Evolutionary conservation across 2,329 filamentous ascomycete species (phyloP).

Genomic region (Teratosphaeria viscida): DNA sequence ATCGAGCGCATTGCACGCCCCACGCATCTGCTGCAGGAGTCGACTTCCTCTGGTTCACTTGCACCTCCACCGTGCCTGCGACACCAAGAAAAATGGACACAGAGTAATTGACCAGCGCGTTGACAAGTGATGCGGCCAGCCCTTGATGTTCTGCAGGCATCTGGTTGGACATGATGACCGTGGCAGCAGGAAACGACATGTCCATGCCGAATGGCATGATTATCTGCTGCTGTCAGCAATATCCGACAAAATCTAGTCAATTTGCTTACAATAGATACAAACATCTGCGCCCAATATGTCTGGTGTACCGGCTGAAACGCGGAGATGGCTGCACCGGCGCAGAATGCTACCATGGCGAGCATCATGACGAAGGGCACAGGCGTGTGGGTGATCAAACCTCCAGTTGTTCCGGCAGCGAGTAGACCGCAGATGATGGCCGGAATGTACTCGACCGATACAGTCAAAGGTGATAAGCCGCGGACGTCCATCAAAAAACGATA

Average conservation of each 20-base stretch:
- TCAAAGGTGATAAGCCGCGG: slow-evolving; percentile 32
- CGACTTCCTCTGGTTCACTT: slow-evolving; percentile 29
- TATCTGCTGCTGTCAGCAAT: neutral
- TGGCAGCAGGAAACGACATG: slow-evolving; percentile 54
- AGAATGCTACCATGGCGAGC: slow-evolving; percentile 31
- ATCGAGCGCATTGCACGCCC: slow-evolving; percentile 31
- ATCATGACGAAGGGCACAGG: slow-evolving; percentile 25
- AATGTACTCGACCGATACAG: slow-evolving; percentile 35
- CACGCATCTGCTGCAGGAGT: slow-evolving; percentile 22
- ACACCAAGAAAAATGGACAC: slow-evolving; percentile 56
- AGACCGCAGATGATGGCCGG: slow-evolving; percentile 36
- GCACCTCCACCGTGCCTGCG: slow-evolving; percentile 50
- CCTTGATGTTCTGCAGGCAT: slow-evolving; percentile 38
- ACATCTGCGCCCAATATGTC: slow-evolving; percentile 54
- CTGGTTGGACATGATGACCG: slow-evolving; percentile 47
- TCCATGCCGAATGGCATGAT: slow-evolving; percentile 42
- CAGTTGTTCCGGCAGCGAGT: slow-evolving; percentile 33
- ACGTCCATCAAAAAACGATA: slow-evolving; percentile 40
- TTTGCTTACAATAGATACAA: slow-evolving; percentile 29
- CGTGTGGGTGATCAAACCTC: slow-evolving; percentile 15
- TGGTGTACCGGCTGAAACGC: slow-evolving; percentile 42
- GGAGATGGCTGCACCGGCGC: slow-evolving; percentile 30
- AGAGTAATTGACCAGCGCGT: slow-evolving; percentile 56
- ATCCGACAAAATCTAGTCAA: neutral
- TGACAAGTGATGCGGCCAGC: slow-evolving; percentile 45